Evolutionary conservation across 805 yeast genomes (phyloP).

Genomic region (Ogataea degrootiae): DNA sequence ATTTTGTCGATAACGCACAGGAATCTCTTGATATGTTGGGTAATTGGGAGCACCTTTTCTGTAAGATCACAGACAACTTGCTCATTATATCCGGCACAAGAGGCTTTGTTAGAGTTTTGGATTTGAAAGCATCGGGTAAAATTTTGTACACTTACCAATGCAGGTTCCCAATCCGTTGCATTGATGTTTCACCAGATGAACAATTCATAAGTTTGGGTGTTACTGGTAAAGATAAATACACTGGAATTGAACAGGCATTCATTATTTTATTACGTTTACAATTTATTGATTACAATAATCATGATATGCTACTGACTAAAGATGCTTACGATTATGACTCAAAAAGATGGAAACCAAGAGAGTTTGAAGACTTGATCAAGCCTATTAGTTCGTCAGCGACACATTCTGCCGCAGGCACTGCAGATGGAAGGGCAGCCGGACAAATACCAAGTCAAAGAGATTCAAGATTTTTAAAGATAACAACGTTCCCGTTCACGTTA

Average conservation of each 20-base stretch:
- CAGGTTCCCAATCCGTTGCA: conserved; percentile 72
- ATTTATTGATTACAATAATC: conserved; percentile 9
- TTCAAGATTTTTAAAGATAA: conserved; percentile 11
- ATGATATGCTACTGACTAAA: neutral
- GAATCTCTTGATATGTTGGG: conserved; percentile 33
- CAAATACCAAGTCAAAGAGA: neutral
- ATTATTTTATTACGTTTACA: conserved; percentile 46
- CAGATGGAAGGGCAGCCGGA: neutral
- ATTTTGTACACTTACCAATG: conserved; percentile 66
- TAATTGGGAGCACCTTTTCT: conserved; percentile 57
- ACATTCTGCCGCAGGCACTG: conserved; percentile 2
- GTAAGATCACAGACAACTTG: conserved; percentile 53
- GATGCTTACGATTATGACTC: conserved; percentile 1
- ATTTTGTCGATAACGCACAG: conserved; percentile 18
- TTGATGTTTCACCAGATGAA: conserved; percentile 65
- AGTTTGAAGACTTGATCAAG: conserved; percentile 13
- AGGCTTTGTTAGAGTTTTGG: conserved; percentile 66
- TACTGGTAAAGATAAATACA: conserved; percentile 68
- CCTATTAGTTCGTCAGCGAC: conserved; percentile 10
- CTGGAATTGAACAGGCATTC: conserved; percentile 72
- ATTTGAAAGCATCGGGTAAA: conserved; percentile 50
- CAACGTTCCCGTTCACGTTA: conserved; percentile 46
- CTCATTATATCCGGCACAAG: conserved; percentile 68
- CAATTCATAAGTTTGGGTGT: conserved; percentile 72
- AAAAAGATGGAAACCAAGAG: conserved; percentile 4